Base-by-base conservation (phyloP, 2,329 filamentous ascomycete genomes). In the Drechslerella dactyloides region DNA sequence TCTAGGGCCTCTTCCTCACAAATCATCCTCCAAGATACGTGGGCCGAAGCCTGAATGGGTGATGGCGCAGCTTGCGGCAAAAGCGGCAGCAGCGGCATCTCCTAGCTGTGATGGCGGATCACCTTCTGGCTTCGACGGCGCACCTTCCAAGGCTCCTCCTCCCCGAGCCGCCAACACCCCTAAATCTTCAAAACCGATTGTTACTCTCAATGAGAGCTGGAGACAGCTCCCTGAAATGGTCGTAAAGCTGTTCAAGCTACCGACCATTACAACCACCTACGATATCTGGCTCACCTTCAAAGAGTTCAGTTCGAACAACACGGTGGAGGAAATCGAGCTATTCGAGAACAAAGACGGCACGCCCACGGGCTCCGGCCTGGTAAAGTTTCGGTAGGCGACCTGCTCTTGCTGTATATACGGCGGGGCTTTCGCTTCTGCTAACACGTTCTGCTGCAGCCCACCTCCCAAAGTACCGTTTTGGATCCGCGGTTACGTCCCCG, bases 381-480 rank as follows among this genome's bases (percentile, higher is more conserved):
- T 70, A 10, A 64, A 42, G 11, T 70, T 64, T 40, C 59, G 66
- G 66, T 70, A 51, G 59, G 66, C 33, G 7, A 8, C n/a, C n/a
- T n/a, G n/a, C n/a, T 35, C n/a, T 33, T 4, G 37, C 23, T 23
- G 52, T 4, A 8, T 27, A 17, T 54, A 17, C 19, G 8, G 2
- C 1, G 4, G 17, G 19, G 19, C 51, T 30, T 1, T 54, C 15
- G 17, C 2, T 37, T 1, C 13, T 24, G 11, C 42, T 21, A 13
- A 17, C 21, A 53, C 23, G 7, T 23, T 63, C 52, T 10, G 21
- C 10, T 44, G 52, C 40, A 81, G 81, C 17, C 86, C 87, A 0
- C 84, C 85, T 0, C 86, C 86, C 0, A 51, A 75, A 7, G 75
- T 75, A 2, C 76, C 80, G 0, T 88, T 88, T 75, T 88, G 86